Conservation (phyloP, 106 monocot species). For the Dioscorea alata region DNA sequence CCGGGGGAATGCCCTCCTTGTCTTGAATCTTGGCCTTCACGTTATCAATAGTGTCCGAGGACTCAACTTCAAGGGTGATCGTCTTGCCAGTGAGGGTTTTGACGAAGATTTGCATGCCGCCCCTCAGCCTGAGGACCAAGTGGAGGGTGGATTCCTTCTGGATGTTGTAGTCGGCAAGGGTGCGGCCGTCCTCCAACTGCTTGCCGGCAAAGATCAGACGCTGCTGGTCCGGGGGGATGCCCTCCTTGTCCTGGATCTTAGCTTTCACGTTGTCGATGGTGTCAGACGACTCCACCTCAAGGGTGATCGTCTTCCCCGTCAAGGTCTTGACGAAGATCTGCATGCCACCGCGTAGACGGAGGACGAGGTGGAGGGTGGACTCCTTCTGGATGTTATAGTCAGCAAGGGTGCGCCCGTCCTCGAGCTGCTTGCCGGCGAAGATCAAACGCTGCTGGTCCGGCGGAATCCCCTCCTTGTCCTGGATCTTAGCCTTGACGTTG, state of each 20-base stretch:
- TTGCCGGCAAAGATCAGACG: constrained; percentile 28
- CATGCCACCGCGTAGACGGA: too few relatives aligned
- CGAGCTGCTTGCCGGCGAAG: too few relatives aligned
- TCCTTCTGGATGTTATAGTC: too few relatives aligned
- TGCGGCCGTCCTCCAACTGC: constrained; percentile 25
- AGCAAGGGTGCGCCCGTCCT: too few relatives aligned
- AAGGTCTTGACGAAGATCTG: too few relatives aligned
- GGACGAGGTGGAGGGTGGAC: too few relatives aligned
- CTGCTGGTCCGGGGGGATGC: constrained; percentile 45
- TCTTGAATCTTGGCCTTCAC: constrained; percentile 45
- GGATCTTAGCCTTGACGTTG: too few relatives aligned
- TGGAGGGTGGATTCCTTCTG: constrained; percentile 48
- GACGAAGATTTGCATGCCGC: constrained; percentile 54
- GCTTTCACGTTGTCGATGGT: constrained; percentile 33
- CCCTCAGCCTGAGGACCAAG: constrained; percentile 42
- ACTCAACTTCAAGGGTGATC: constrained; percentile 42
- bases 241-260: constrained; percentile 44
- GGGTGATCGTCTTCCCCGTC: too few relatives aligned
- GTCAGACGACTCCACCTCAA: too few relatives aligned
- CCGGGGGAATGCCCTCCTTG: constrained; percentile 45
- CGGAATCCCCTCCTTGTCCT: too few relatives aligned
- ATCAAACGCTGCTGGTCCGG: too few relatives aligned
- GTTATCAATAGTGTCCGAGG: constrained; percentile 30
- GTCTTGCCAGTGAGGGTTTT: constrained; percentile 44
- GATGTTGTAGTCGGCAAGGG: constrained; percentile 39